Base-by-base conservation (phyloP, 164 flowering plant species). In the Stephania cephalantha region DNA sequence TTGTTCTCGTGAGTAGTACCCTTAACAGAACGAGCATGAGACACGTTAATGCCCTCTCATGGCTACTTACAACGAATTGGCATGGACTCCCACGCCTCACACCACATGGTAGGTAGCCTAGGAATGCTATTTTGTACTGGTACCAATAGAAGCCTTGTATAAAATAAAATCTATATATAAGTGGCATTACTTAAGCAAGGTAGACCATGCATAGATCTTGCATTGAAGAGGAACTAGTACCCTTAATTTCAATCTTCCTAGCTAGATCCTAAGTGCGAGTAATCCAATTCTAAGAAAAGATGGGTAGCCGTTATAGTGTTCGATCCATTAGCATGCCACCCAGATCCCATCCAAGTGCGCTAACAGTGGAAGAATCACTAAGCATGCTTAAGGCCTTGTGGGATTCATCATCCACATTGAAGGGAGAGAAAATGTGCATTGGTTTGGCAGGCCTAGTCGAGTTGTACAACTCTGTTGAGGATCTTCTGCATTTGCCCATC, bases 291-390 rank as follows among this genome's bases (percentile, higher is more conserved):
- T 11, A 64, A 72, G 69, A 15, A 71, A 68, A 72, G 50, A 78
- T 78, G 78, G 81, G 74, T 25, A 25, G 20, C 22, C 46, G 66
- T 46, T 76, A 15, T 46, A 80, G 76, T 67, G 68, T 73, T 70
- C 76, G 83, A 7, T 81, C 83, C 12, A 78, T 58, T 69, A 81
- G 83, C 46, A 73, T 78, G 64, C 81, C 81, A 0, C 31, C 77
- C 25, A 63, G 77, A 69, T 81, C 80, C 68, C 76, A 78, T 53
- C 79, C 83, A 15, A 52, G 18, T 44, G 63, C 76, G 66, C 25
- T 70, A 7, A 46, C 18, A 48, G 30, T 82, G 12, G 82, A 79
- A 69, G 82, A 75, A 52, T 69, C 69, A 31, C 48, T 82, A 50
- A 70, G 44, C 50, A 79, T 67, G 52, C 68, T 82, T 17, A 77